Conservation (phyloP, 768 basidiomycete species). For the Calocera viscosa region DNA sequence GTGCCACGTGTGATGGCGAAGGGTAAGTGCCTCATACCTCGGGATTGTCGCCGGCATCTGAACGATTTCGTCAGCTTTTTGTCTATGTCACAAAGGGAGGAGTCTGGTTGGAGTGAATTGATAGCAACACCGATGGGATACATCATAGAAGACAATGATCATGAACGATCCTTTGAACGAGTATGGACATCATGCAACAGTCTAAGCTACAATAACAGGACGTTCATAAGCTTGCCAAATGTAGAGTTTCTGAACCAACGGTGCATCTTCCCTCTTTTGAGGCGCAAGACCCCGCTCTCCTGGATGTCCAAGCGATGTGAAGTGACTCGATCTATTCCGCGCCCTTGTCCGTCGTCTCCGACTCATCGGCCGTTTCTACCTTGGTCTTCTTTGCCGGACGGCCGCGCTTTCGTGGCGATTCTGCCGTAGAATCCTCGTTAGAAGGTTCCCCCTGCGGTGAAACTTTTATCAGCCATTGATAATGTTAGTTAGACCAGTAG, state of each 20-base stretch:
- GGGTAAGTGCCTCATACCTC: neutral
- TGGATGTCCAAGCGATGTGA: neutral
- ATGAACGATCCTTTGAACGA: neutral
- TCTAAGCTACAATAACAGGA: constrained; percentile 6
- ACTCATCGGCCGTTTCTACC: neutral
- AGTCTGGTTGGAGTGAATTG: neutral
- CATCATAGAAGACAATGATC: neutral
- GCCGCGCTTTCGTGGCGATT: constrained; percentile 41
- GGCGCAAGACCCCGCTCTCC: constrained; percentile 1
- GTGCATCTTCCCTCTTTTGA: constrained; percentile 3
- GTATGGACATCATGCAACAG: constrained; percentile 2
- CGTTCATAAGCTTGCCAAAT: constrained; percentile 3
- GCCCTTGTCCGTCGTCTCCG: neutral
- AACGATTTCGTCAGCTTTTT: neutral
- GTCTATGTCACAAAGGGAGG: neutral
- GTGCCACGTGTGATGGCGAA: neutral
- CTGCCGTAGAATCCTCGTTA: neutral
- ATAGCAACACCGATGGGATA: neutral
- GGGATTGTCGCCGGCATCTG: neutral
- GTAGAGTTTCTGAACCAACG: neutral
- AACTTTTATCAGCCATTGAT: neutral
- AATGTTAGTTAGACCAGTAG: neutral
- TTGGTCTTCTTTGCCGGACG: constrained; percentile 47
- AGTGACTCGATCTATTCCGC: neutral
- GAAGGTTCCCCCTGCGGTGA: neutral